Base-by-base conservation (phyloP, 2,329 filamentous ascomycete genomes). In the Botrytis pseudocinerea region DNA sequence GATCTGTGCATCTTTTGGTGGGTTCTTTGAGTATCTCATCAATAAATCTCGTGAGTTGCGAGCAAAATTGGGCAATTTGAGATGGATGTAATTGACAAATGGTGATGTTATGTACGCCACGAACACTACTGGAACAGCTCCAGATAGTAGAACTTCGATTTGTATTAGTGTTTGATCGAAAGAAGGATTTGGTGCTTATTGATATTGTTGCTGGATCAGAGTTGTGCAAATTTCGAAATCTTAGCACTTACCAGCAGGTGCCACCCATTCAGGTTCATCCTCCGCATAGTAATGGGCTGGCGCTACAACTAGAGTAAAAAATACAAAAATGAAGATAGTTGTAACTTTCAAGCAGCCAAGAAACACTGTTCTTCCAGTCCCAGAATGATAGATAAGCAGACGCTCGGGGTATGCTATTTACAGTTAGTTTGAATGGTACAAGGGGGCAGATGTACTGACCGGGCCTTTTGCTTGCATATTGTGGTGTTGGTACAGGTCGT, bases 331-430 rank as follows among this genome's bases (percentile, higher is more conserved):
- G 74, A 94, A 88, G 59, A 96, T 85, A 4, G 91, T 91, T 1
- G 90, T 90, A 72, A 95, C 83, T 78, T 94, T 93, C 75, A 93
- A 81, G 79, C 90, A 88, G 66, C 91, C 92, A 63, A 95, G 83
- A 76, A 92, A 91, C 10, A 90, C 88, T 44, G 88, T 91, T 73
- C 88, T 87, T 14, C 86, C 86, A 0, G 89, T 91, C 70, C 93
- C 92, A 70, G 90, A 90, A 82, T 94, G 92, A 82, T 93, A 97
- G 75, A 97, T 87, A 77, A 94, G 86, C 42, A 95, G 80, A 22
- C 84, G 84, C 75, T 89, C 85, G 0, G 89, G 88, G 73, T 87
- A 87, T 48, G 82, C 86, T 88, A 59, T 20, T 12, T 32, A 5
- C 1, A 44, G 18, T 69, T 20, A 70, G 71, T 63, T 25, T 57